These are phyloP conservation scores for Misopates orontium DNA, from an alignment of 257 asterid genomes.

Conservation along the genomic window DNA sequence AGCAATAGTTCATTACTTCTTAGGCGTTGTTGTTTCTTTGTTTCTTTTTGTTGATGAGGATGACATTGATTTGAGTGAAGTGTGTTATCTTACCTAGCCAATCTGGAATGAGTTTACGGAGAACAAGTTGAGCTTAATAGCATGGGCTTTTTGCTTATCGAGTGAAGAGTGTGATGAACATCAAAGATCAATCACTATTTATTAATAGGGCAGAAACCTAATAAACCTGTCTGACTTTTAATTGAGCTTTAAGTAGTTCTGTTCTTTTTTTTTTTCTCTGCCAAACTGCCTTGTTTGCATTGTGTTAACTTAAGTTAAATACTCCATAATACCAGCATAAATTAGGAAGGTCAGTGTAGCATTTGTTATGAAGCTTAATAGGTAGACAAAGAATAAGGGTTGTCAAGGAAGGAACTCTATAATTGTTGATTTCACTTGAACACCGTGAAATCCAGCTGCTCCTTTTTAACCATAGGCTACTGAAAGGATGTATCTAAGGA, in stretches of 20 bases:
- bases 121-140: not conserved
- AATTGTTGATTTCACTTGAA: too few species aligned
- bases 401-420: too few species aligned
- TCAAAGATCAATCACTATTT: too few species aligned
- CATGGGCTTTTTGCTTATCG: not conserved
- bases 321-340: too few species aligned
- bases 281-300: not conserved
- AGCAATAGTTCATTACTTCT: not conserved
- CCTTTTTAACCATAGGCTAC: not conserved
- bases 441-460: not conserved
- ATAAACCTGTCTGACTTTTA: not conserved
- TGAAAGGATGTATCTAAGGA: too few species aligned
- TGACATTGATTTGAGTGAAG: not conserved
- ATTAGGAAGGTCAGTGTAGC: too few species aligned
- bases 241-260: not conserved
- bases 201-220: not conserved
- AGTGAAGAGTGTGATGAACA: not conserved
- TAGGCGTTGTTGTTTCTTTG: not conserved
- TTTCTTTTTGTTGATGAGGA: not conserved
- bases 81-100: not conserved
- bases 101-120: not conserved
- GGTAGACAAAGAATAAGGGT: too few species aligned
- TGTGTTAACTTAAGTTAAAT: not conserved
- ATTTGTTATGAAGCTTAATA: too few species aligned
- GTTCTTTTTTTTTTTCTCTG: constrained; percentile 3